Percentiles rank a stretch among this genome's conserved stretches.
These are phyloP conservation scores for Straminergon stramineum DNA, from an alignment of 225 moss, liverwort and hornwort species.

Conservation along the genomic window DNA sequence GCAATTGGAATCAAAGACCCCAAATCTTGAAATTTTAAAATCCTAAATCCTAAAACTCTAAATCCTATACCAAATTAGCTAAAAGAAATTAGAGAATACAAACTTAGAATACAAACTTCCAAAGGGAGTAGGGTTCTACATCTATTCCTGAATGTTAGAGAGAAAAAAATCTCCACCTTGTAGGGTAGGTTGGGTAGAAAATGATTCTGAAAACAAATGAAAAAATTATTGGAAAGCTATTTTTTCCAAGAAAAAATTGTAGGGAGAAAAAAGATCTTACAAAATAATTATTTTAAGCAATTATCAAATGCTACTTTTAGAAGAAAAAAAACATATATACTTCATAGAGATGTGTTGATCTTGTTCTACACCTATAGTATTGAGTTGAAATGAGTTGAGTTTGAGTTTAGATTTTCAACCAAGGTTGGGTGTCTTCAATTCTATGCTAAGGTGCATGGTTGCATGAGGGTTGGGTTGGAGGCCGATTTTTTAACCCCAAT, in stretches of 20 bases:
- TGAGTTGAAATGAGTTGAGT: not conserved
- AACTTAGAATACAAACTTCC: not conserved
- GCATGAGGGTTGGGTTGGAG: fast-evolving
- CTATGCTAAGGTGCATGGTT: not conserved
- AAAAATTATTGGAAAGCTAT: not conserved
- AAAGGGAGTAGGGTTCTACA: not conserved
- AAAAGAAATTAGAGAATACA: not conserved
- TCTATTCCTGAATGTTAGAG: fast-evolving
- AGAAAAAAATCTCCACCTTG: fast-evolving
- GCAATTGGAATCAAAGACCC: fast-evolving
- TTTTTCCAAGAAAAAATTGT: not conserved
- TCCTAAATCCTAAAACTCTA: not conserved
- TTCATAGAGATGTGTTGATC: not conserved
- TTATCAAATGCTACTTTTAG: not conserved
- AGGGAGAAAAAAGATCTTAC: not conserved
- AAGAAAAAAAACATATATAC: too few species aligned
- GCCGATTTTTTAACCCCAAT: not conserved
- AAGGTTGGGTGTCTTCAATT: not conserved
- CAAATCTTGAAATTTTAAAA: not conserved
- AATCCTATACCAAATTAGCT: not conserved
- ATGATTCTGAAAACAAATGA: not conserved
- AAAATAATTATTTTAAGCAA: not conserved
- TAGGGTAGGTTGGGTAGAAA: fast-evolving
- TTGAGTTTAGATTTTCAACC: not conserved
- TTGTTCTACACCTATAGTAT: not conserved